Base-by-base conservation (phyloP, 495 filamentous ascomycete species). In the Apiosordaria backusii region DNA sequence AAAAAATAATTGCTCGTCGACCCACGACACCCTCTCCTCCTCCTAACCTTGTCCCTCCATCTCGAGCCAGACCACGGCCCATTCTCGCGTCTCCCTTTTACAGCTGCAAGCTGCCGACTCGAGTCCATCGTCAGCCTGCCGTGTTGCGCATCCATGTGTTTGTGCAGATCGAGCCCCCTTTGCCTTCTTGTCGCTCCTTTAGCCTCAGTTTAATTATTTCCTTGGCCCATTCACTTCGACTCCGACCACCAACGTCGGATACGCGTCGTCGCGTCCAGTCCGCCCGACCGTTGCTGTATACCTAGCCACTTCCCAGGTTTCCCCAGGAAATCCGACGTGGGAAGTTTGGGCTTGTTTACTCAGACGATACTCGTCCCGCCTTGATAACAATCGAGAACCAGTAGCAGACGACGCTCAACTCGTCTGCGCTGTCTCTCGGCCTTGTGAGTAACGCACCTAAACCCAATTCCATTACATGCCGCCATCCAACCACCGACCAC, bases 341-440 rank as follows among this genome's bases (percentile, higher is more conserved):
- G 35, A 55, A 18, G 4, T 55, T 55, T 23, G 52, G 52, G 22
- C n/a, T 19, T 23, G n/a, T 55, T 63, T 54, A 69, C 68, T 57
- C 62, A 57, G 61, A 68, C 65, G 65, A 63, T 65, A 62, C 54
- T 67, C 60, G 67, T 72, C 72, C 62, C 65, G 72, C 67, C 61
- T 69, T 71, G 54, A 64, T 68, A 71, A 67, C 63, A 64, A 64
- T 71, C 23, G 45, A 63, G 50, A 13, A 25, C 57, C 53, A 64
- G 53, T 69, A 75, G 81, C 82, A 82, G 83, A 79, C 83, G 83
- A 83, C 72, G 59, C 70, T 69, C 66, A 68, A 70, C 70, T 83
- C 82, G 83, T 85, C 83, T 85, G 83, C 80, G 72, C 79, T 84
- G 83, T 13, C 77, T 83, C 82, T 83, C 79, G 71, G 75, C 68